These are phyloP conservation scores for Taiwanofungus camphoratus DNA, from an alignment of 1,284 basidiomycete species.

Conservation along the genomic window DNA sequence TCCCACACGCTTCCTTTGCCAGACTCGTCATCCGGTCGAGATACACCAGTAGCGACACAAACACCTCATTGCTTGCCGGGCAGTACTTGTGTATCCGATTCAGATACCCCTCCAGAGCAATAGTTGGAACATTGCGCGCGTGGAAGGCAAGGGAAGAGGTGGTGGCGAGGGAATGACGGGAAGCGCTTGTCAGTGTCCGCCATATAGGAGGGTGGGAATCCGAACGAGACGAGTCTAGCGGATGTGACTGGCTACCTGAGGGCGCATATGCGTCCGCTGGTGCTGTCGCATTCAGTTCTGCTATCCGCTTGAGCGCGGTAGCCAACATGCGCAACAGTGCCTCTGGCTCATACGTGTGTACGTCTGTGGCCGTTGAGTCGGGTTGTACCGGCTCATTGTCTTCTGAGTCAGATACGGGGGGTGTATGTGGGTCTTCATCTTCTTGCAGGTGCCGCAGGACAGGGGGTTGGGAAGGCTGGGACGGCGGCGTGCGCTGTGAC, in stretches of 20 bases:
- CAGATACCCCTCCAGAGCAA: conserved; percentile 92
- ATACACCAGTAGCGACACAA: conserved; percentile 90
- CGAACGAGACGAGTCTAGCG: conserved; percentile 16
- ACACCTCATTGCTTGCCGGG: conserved; percentile 97
- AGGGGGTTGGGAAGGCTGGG: conserved; percentile 14
- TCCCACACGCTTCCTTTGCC: conserved; percentile 57
- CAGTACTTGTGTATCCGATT: conserved; percentile 97
- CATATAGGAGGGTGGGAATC: conserved; percentile 43
- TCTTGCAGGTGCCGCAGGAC: conserved; percentile 13
- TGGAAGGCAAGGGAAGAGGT: conserved; percentile 90
- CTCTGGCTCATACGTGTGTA: conserved; percentile 58
- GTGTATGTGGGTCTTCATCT: conserved; percentile 20
- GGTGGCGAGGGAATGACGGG: conserved; percentile 72
- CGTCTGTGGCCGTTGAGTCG: conserved; percentile 35
- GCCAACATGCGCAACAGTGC: conserved; percentile 88
- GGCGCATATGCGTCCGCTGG: conserved; percentile 22
- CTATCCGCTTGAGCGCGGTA: conserved; percentile 85
- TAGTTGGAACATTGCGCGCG: conserved; percentile 92
- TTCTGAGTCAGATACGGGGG: conserved; percentile 20
- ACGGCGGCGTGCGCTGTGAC: conserved; percentile 19
- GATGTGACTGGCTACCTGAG: conserved; percentile 20
- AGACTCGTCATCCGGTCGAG: conserved; percentile 89
- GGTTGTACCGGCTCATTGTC: conserved; percentile 18
- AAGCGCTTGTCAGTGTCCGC: conserved; percentile 73
- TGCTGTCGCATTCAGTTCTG: conserved; percentile 52